Evolutionary conservation across 495 filamentous ascomycete species (phyloP), one percentile per base, ranked within the genome.

Genomic region (Penicillium silybi): DNA sequence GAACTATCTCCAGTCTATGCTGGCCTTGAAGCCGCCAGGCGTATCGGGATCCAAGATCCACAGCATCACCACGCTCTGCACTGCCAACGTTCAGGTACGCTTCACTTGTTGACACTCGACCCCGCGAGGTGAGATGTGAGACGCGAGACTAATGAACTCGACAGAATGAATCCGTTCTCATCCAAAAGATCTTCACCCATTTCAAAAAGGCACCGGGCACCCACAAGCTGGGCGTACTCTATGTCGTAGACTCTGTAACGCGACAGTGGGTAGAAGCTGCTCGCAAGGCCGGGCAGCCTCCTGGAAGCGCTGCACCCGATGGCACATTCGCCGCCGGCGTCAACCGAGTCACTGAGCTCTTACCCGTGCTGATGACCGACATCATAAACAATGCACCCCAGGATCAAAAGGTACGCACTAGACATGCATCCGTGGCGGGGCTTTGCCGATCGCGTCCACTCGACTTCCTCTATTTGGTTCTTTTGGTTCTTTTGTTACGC

Each of bases 231-330:
- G 93, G 93, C 71, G 91, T 97, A 65, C 85, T 98, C 76, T 98
- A 98, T 85, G 91, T 97, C 76, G 89, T 98, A 95, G 95, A 98
- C 81, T 96, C 92, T 80, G 91, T 98, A 85, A 91, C 90, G 69
- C 88, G 93, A 73, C 90, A 92, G 74, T 98, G 95, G 91, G 83
- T 96, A 82, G 92, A 98, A 70, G 86, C 88, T 69, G 95, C 93
- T 56, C 91, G 89, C 70, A 83, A 84, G 58, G 80, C 85, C 54
- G 89, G 89, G 53, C 90, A 97, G 69, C 76, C 85, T 50, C 78
- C 90, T 63, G 88, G 85, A 65, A 81, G 78, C 59, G 76, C 81
- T 63, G 88, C 90, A 50, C 80, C 82, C 53, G 89, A 95, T 74
- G 93, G 93, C 56, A 97, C 92, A 41, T 96, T 84, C 76, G 90